Conservation (phyloP, 257 asterid species). For the Nicotiana otophora region DNA sequence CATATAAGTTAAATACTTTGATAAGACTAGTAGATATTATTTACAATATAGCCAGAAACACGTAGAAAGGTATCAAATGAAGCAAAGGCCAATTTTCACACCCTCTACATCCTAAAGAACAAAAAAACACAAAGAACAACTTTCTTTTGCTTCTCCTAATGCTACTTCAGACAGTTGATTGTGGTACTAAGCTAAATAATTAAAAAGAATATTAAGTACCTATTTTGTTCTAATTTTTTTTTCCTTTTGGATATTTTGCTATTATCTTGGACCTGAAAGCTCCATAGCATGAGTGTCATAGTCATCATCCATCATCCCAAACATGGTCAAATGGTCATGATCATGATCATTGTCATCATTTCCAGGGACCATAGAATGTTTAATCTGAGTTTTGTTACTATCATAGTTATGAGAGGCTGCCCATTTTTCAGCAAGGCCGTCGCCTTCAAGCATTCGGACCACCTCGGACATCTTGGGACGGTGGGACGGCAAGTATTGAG, state of each 20-base stretch:
- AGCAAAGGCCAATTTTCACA: neutral
- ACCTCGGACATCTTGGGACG: slow-evolving; percentile 97
- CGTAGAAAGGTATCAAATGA: too few species aligned
- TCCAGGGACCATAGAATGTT: slow-evolving; percentile 14
- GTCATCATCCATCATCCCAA: slow-evolving; percentile 79
- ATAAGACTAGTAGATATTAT: too few species aligned
- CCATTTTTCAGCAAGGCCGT: slow-evolving; percentile 95
- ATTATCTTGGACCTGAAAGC: slow-evolving; percentile 92
- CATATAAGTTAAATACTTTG: too few species aligned
- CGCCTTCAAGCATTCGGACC: slow-evolving; percentile 91
- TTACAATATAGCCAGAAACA: too few species aligned
- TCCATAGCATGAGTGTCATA: slow-evolving; percentile 89
- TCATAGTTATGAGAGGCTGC: slow-evolving; percentile 66
- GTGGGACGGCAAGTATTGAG: slow-evolving; percentile 69
- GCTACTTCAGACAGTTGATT: neutral
- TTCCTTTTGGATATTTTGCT: neutral
- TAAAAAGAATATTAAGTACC: slow-evolving; percentile 16
- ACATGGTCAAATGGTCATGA: slow-evolving; percentile 46
- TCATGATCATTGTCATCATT: slow-evolving; percentile 37
- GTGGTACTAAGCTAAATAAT: slow-evolving; percentile 10
- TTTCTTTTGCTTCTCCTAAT: neutral
- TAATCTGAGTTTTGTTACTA: slow-evolving; percentile 18
- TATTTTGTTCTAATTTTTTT: slow-evolving; percentile 5
- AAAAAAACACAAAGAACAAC: neutral
- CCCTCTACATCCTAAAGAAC: neutral